Conservation (phyloP, 177 flowering plant species). For the Telopea speciosissima region DNA sequence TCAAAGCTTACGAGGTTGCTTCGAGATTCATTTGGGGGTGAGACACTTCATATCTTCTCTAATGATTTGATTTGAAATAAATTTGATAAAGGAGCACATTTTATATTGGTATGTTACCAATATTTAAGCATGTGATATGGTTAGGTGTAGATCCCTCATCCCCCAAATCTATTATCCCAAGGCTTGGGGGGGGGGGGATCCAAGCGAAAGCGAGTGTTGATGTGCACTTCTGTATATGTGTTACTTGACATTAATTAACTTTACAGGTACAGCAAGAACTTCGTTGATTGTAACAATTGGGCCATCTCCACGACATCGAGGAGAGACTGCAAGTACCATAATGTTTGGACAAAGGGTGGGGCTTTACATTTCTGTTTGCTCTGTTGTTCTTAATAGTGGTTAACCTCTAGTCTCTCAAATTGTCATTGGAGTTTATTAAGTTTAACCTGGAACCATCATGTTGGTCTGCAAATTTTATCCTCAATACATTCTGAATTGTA, state of each 20-base stretch:
- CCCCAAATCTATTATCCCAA: too few relatives aligned
- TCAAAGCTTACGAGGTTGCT: constrained; percentile 97
- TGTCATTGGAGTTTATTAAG: neutral
- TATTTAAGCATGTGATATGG: neutral
- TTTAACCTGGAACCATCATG: neutral
- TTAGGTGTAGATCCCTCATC: too few relatives aligned
- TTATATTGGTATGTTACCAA: neutral
- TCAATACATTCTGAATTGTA: neutral
- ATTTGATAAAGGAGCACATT: neutral
- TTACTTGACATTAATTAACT: constrained; percentile 7
- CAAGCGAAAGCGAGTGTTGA: too few relatives aligned
- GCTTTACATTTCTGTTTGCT: constrained; percentile 2
- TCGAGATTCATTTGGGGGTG: constrained; percentile 98
- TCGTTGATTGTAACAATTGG: constrained; percentile 88
- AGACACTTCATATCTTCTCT: constrained; percentile 6
- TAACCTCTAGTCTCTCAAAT: neutral
- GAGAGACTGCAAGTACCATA: constrained; percentile 95
- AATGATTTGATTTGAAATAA: neutral
- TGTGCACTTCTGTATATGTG: neutral
- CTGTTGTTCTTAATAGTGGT: neutral
- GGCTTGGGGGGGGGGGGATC: too few relatives aligned
- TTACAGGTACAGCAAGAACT: constrained; percentile 90
- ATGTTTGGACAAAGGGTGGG: constrained; percentile 97
- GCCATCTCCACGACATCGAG: constrained; percentile 96
- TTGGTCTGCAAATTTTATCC: neutral